These are phyloP conservation scores for Vanderwaltozyma yarrowii DNA, from an alignment of 805 yeast genomes.

Conservation along the genomic window DNA sequence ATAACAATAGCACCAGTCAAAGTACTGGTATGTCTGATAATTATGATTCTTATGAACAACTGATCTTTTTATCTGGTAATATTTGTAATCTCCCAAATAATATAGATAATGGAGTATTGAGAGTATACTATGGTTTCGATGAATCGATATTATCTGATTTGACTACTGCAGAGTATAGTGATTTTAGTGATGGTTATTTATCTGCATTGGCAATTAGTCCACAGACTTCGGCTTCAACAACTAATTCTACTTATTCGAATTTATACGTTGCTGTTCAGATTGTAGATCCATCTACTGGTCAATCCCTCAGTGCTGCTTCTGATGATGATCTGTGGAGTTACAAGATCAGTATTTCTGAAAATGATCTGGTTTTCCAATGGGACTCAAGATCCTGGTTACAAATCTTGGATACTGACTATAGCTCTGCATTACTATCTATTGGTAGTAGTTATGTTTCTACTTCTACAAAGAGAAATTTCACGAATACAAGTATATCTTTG, in stretches of 20 bases:
- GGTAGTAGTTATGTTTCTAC: conserved; percentile 32
- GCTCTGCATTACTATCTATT: conserved; percentile 56
- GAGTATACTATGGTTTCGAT: conserved; percentile 22
- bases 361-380: conserved; percentile 60
- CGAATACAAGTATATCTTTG: conserved; percentile 18
- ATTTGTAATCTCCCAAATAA: conserved; percentile 22
- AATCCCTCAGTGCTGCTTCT: conserved; percentile 4
- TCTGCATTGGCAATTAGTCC: conserved; percentile 25
- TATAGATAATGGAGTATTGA: conserved; percentile 10
- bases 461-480: background rate
- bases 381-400: conserved; percentile 45
- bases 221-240: conserved; percentile 2
- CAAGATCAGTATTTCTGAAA: conserved; percentile 55
- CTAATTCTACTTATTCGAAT: conserved; percentile 14
- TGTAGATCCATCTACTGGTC: conserved; percentile 14
- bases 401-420: conserved; percentile 61
- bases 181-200: conserved; percentile 22
- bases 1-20: conserved; percentile 4
- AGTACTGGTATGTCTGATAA: background rate
- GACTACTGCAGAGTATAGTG: conserved; percentile 6
- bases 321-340: conserved; percentile 40
- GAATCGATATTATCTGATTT: conserved; percentile 12
- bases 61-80: conserved; percentile 29
- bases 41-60: conserved; percentile 14
- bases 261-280: conserved; percentile 20